Percentiles rank a stretch among this genome's conserved stretches.
Evolutionary conservation across 257 asterid genomes (phyloP).

Genomic region (Sherardia arvensis): DNA sequence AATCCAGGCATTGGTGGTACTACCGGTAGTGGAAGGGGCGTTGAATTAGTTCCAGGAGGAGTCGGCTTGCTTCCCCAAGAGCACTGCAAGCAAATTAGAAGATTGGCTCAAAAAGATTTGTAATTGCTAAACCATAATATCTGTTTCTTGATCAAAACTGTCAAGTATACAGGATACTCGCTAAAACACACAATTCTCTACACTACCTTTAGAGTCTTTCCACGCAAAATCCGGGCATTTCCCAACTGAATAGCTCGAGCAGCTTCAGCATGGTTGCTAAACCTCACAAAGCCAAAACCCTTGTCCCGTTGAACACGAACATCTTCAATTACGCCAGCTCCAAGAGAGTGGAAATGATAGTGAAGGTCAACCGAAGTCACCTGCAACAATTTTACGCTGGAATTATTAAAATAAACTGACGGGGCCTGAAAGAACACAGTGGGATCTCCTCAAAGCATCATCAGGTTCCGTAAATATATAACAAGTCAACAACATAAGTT

Average conservation of each 20-base stretch:
- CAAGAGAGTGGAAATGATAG: slow-evolving; percentile 55
- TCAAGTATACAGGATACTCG: background rate
- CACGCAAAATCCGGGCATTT: slow-evolving; percentile 49
- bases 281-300: slow-evolving; percentile 82
- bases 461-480: background rate
- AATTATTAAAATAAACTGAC: background rate
- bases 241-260: slow-evolving; percentile 82
- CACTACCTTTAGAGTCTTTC: slow-evolving; percentile 57
- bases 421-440: background rate
- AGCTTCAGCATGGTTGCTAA: slow-evolving; percentile 77
- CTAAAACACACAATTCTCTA: background rate
- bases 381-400: slow-evolving; percentile 20
- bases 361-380: slow-evolving; percentile 74
- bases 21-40: slow-evolving; percentile 74
- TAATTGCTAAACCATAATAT: background rate
- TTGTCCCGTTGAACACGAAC: slow-evolving; percentile 78
- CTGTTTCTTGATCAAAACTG: background rate
- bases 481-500: background rate
- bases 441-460: background rate
- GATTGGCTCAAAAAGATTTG: no score
- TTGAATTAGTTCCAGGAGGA: slow-evolving; percentile 60
- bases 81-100: slow-evolving; percentile 32
- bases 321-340: slow-evolving; percentile 76
- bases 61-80: slow-evolving; percentile 94
- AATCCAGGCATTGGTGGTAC: slow-evolving; percentile 41